Percentiles rank a stretch among this genome's conserved stretches.
phyloP scores from a whole-genome alignment of 352 stramenopile genomes.

The Globisporangium cederbergense region DNA sequence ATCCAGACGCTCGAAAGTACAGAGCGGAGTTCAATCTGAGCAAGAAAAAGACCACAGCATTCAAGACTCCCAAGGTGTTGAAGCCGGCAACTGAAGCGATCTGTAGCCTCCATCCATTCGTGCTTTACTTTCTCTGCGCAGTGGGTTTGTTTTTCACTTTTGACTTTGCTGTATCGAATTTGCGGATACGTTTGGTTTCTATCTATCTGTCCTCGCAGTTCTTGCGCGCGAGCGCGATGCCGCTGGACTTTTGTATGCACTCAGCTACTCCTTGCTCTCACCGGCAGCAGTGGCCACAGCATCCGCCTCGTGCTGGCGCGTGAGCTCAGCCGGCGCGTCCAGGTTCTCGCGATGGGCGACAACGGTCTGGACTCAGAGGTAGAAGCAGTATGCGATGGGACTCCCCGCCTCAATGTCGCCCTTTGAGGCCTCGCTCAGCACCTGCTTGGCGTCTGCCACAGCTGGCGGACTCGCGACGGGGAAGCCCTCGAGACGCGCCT shows the following conservation, averaged over 20 bases:
- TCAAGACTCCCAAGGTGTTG: too few relatives aligned
- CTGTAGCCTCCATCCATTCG: too few relatives aligned
- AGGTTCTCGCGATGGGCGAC: slow-evolving; percentile 52
- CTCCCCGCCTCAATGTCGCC: slow-evolving; percentile 47
- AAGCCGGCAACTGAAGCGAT: too few relatives aligned
- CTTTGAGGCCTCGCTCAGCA: slow-evolving; percentile 41
- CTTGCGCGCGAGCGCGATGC: too few relatives aligned
- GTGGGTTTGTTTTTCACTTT: too few relatives aligned
- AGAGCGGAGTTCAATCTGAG: too few relatives aligned
- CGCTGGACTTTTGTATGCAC: background rate
- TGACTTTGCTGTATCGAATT: too few relatives aligned
- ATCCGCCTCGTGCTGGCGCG: slow-evolving; percentile 38
- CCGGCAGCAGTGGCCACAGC: slow-evolving; percentile 5
- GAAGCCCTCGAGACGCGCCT: slow-evolving; percentile 23
- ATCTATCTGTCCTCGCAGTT: too few relatives aligned
- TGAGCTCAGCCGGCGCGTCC: slow-evolving; percentile 35
- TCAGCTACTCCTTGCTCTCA: slow-evolving; percentile 6
- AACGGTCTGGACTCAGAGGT: slow-evolving; percentile 49
- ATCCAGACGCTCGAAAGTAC: too few relatives aligned
- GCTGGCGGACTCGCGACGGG: slow-evolving; percentile 13
- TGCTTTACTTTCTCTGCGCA: too few relatives aligned
- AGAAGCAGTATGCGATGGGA: slow-evolving; percentile 43
- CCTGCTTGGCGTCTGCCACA: slow-evolving; percentile 36
- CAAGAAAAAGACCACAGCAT: too few relatives aligned
- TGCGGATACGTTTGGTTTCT: too few relatives aligned